Base-by-base conservation (phyloP, 192 early-diverging fungal species). In the Linderina pennispora region DNA sequence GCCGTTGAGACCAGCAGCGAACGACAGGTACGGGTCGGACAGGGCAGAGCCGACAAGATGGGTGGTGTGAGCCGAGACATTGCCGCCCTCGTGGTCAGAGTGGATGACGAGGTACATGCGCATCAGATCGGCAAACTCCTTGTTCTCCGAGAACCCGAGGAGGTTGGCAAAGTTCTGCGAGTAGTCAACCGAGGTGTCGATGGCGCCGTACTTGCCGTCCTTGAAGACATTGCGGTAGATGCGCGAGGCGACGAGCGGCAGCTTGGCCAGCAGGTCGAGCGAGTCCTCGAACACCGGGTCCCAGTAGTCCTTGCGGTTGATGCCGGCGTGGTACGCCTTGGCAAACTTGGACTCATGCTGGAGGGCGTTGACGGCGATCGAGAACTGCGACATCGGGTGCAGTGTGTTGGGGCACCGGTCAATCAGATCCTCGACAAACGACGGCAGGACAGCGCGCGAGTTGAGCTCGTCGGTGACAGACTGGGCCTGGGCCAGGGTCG, bases 11-110 rank as follows among this genome's bases (percentile, higher is more conserved):
- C 90, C 89, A 45, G 94, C 96, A 46, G 96, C 87, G 53, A 94
- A 97, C 50, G 92, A 90, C 44, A 95, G 86, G 76, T 97, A 99
- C 46, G 96, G 96, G 72, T 99, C 96, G 50, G 96, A 97, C 45
- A 99, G 88, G 38, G 96, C 89, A 50, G 86, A 89, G 55, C 92
- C 96, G 45, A 99, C 94, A 70, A 99, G 67, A 74, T 90, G 87
- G 56, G 86, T 89, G 63, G 96, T 89, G 80, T 99, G 96, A 42
- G 96, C 96, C 55, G 88, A 91, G 76, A 96, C 96, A 74, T 99
- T 99, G 65, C 96, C 96, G 66, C 96, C 96, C 80, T 99, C 96
- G 84, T 99, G 96, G 78, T 99, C 96, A 53, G 93, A 95, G 88
- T 99, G 96, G 75, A 99, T 97, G 66, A 90, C 92, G 62, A 99